phyloP scores from a whole-genome alignment of 305 asterid genomes.

The Fraxinus latifolia region DNA sequence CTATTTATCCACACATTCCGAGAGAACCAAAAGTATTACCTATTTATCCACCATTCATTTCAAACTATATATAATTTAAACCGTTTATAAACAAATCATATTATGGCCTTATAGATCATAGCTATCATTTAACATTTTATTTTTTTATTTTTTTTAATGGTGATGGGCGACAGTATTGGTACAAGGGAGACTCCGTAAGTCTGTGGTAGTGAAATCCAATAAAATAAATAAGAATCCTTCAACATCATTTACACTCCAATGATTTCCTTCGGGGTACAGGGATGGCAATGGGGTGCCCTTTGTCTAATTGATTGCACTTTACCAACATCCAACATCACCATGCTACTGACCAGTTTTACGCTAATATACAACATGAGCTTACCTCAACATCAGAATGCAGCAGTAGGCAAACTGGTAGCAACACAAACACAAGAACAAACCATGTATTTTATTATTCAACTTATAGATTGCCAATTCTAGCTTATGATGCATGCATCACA shows the following conservation, averaged over 20 bases:
- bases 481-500: background rate
- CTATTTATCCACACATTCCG: background rate
- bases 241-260: background rate
- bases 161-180: background rate
- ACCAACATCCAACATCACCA: background rate
- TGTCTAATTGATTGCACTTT: background rate
- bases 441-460: background rate
- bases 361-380: background rate
- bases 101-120: background rate
- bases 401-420: background rate
- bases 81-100: background rate
- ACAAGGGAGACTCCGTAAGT: background rate
- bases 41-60: background rate
- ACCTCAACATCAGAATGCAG: background rate
- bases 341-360: background rate
- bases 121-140: background rate
- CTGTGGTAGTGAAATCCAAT: background rate
- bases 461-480: background rate
- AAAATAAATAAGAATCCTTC: background rate
- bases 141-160: background rate
- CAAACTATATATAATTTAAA: background rate
- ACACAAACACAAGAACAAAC: background rate
- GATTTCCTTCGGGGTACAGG: background rate
- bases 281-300: background rate
- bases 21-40: background rate